A percentile compares a stretch with the other conserved stretches of the same genome.
Evolutionary conservation across 345 rosid genomes (phyloP).

Genomic region (Punica granatum): DNA sequence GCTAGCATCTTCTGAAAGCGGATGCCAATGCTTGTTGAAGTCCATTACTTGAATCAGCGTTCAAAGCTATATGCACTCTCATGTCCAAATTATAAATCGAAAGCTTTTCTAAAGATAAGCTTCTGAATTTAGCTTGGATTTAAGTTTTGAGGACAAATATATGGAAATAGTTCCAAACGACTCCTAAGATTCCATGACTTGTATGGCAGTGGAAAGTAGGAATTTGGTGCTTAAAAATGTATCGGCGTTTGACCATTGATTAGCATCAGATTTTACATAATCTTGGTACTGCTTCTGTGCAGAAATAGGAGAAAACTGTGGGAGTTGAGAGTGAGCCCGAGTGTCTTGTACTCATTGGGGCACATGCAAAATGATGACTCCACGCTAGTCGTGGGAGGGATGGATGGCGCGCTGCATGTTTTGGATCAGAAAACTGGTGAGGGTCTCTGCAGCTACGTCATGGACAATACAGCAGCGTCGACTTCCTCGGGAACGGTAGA

Average conservation of each 20-base stretch:
- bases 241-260: background rate
- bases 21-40: background rate
- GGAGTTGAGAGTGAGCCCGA: conserved; percentile 68
- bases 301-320: conserved; percentile 75
- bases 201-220: background rate
- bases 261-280: background rate
- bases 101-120: no score
- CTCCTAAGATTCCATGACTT: background rate
- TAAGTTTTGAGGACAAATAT: no score
- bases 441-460: conserved; percentile 39
- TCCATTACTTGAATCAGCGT: background rate
- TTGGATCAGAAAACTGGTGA: conserved; percentile 61
- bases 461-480: conserved; percentile 25
- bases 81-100: no score
- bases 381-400: conserved; percentile 64
- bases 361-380: conserved; percentile 50
- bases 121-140: no score
- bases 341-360: conserved; percentile 62
- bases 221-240: no score
- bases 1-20: background rate
- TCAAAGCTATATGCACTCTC: no score
- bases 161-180: background rate
- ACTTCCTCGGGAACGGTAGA: conserved; percentile 21
- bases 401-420: conserved; percentile 74
- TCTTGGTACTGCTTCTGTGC: conserved; percentile 6